Percentiles rank a stretch among this genome's conserved stretches.
Conservation (phyloP, 768 basidiomycete genomes). For the Lepiota venenata region DNA sequence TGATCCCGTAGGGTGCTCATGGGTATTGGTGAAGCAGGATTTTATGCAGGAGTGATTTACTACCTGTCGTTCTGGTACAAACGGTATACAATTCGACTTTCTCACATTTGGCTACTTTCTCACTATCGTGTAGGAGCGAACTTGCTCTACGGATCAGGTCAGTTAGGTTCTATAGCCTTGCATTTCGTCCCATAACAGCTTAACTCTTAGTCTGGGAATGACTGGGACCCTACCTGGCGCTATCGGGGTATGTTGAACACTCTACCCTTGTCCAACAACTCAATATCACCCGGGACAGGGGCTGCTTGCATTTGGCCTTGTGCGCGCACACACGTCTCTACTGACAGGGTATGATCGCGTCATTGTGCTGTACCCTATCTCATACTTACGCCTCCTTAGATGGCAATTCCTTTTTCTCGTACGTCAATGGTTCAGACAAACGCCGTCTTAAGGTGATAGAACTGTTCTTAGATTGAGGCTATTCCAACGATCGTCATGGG, state of each 20-base stretch:
- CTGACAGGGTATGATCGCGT: conserved; percentile 16
- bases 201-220: conserved; percentile 44
- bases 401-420: conserved; percentile 63
- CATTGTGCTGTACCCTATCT: not conserved
- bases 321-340: conserved; percentile 43
- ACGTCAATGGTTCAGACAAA: conserved; percentile 6
- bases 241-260: conserved; percentile 36
- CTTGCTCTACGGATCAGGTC: conserved; percentile 49
- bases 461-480: conserved; percentile 42
- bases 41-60: conserved; percentile 60
- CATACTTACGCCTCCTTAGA: conserved; percentile 20
- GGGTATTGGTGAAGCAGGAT: conserved; percentile 61
- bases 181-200: not conserved
- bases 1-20: conserved; percentile 40
- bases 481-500: conserved; percentile 57
- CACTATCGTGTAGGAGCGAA: conserved; percentile 32
- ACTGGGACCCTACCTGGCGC: conserved; percentile 56
- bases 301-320: conserved; percentile 53
- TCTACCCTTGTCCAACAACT: not conserved
- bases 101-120: not conserved
- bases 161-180: not conserved
- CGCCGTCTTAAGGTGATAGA: not conserved
- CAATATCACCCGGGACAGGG: conserved; percentile 33
- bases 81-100: conserved; percentile 20
- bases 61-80: conserved; percentile 60